phyloP scores from a whole-genome alignment of 306 rosid genomes.

The Malus orientalis region DNA sequence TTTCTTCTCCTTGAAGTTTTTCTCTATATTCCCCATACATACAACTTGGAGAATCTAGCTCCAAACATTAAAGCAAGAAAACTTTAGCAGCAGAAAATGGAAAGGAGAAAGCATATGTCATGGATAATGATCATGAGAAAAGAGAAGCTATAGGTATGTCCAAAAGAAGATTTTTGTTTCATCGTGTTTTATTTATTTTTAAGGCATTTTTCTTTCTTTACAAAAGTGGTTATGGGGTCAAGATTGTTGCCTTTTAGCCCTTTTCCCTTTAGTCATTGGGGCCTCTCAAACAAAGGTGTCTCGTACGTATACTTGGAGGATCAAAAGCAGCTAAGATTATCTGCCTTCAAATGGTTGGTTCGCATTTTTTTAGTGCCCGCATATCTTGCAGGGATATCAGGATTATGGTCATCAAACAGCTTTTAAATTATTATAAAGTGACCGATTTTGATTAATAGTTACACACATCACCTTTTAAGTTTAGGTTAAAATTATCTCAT shows the following conservation, averaged over 20 bases:
- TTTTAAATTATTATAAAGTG: background rate
- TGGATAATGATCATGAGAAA: slow-evolving; percentile 34
- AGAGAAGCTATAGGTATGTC: slow-evolving; percentile 31
- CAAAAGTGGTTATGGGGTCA: slow-evolving; percentile 72
- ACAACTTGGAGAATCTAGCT: slow-evolving; percentile 50
- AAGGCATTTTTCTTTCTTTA: slow-evolving; percentile 17
- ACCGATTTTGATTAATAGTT: background rate
- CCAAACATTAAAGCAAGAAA: slow-evolving; percentile 35
- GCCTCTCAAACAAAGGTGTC: slow-evolving; percentile 72
- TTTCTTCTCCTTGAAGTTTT: slow-evolving; percentile 44
- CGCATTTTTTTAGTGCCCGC: slow-evolving; percentile 16
- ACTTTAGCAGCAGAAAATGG: slow-evolving; percentile 33
- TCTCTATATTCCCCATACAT: slow-evolving; percentile 44
- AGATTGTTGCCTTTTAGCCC: slow-evolving; percentile 32
- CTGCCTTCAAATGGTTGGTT: slow-evolving; percentile 43
- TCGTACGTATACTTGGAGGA: slow-evolving; percentile 59
- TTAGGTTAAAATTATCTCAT: too few species aligned
- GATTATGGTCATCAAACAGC: slow-evolving; percentile 30
- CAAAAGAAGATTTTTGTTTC: slow-evolving; percentile 54
- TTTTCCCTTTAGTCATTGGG: slow-evolving; percentile 52
- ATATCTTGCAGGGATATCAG: slow-evolving; percentile 32
- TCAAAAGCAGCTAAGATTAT: slow-evolving; percentile 39
- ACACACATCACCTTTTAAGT: too few species aligned
- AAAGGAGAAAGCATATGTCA: slow-evolving; percentile 46
- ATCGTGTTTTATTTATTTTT: slow-evolving; percentile 25